Base-by-base conservation (phyloP, 1,284 basidiomycete genomes). In the Pyrrhoderma lamaoense region DNA sequence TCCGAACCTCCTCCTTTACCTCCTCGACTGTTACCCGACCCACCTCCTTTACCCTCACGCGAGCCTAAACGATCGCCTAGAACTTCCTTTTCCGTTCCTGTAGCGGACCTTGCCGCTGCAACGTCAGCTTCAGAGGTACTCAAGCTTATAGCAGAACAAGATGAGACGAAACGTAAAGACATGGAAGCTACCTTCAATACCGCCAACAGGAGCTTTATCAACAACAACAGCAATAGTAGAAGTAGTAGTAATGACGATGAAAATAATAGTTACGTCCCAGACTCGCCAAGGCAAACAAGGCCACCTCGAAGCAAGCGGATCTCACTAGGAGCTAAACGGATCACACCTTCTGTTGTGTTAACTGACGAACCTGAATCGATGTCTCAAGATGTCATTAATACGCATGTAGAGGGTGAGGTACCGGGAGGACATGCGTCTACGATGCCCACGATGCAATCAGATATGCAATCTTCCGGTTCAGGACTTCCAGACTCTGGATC, bases 1-100 rank as follows among this genome's bases (percentile, higher is more conserved):
- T 65, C 69, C 4, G 65, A 64, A 2, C 76, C 77, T 11, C 81
- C 82, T 0, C 80, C 80, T 18, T 66, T 82, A 37, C 81, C 81
- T 9, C 80, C 81, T 7, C 74, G 80, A 42, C 49, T 50, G 8
- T 16, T 42, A 2, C 38, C 42, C 49, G 27, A 31, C 7, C 27
- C 27, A 31, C 27, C 27, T 31, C 27, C 11, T 5, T 31, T 31
- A 31, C 27, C 27, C 11, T 31, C 27, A 31, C 27, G 27, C 7
- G 27, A 31, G 7, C 27, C 27, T 31, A 31, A 31, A 31, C 27
- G 27, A 31, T 31, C 27, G 7, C 27, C 27, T 31, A 31, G 27
- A 31, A 18, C 48, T 49, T 16, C 44, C 23, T 11, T 23, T 45
- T 19, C 54, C 44, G 23, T 39, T 8, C 16, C 14, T 8, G 34